Percentiles rank a stretch among this genome's conserved stretches.
Conservation (phyloP, 768 basidiomycete species). For the Lactifluus rugatus region DNA sequence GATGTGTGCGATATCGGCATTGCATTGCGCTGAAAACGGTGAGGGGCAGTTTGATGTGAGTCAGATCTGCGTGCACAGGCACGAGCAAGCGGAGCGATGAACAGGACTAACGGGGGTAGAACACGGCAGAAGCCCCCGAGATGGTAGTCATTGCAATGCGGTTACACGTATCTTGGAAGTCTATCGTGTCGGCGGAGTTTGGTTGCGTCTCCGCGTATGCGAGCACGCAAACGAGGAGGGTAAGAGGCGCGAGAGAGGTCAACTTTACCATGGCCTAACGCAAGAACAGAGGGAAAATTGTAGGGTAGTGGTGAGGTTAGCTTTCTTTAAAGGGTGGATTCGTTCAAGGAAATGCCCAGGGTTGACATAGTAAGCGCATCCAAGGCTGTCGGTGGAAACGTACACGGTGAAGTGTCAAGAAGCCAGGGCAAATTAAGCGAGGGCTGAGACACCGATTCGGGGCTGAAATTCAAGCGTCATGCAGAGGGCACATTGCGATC, state of each 20-base stretch:
- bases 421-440: too few relatives aligned
- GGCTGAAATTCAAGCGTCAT: too few relatives aligned
- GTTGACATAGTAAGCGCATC: not conserved
- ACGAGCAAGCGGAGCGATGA: not conserved
- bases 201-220: not conserved
- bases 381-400: too few relatives aligned
- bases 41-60: not conserved
- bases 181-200: not conserved
- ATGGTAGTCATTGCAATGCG: not conserved
- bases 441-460: too few relatives aligned
- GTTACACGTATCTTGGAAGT: not conserved
- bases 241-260: not conserved
- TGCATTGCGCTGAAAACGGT: constrained; percentile 4
- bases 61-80: not conserved
- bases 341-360: not conserved
- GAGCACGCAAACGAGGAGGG: not conserved
- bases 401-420: too few relatives aligned
- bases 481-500: too few relatives aligned
- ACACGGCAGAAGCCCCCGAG: constrained; percentile 2
- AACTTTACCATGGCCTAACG: not conserved
- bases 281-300: not conserved
- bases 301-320: not conserved
- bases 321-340: not conserved
- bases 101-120: not conserved
- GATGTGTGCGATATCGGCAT: constrained; percentile 12